phyloP scores from a whole-genome alignment of 1,284 basidiomycete genomes.

The Hemileia vastatrix region DNA sequence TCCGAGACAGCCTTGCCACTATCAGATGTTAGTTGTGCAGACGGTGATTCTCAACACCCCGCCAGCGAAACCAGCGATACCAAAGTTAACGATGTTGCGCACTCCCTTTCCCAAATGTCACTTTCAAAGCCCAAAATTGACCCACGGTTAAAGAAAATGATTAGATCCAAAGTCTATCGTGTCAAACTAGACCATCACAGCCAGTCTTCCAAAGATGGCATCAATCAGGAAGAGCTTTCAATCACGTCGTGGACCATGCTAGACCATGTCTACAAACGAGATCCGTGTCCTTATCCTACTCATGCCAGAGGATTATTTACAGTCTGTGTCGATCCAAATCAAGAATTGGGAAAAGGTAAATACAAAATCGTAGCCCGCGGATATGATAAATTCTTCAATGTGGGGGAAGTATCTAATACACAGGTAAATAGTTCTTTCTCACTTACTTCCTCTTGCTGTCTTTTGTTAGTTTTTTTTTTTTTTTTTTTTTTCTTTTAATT shows the following conservation, averaged over 20 bases:
- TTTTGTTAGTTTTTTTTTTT: neutral
- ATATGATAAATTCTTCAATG: slow-evolving; percentile 99
- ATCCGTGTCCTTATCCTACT: slow-evolving; percentile 82
- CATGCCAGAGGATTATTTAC: slow-evolving; percentile 81
- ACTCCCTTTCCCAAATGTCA: too few species aligned
- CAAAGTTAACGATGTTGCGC: too few species aligned
- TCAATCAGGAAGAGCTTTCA: too few species aligned
- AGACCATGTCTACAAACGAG: slow-evolving; percentile 79
- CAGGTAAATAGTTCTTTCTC: slow-evolving; percentile 58
- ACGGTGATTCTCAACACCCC: too few species aligned
- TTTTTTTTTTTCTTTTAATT: neutral
- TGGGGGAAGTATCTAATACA: slow-evolving; percentile 89
- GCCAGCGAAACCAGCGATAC: too few species aligned
- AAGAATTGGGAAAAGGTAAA: slow-evolving; percentile 32
- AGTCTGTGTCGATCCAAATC: slow-evolving; percentile 45
- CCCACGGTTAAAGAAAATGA: too few species aligned
- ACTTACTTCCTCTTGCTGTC: neutral
- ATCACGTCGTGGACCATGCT: slow-evolving; percentile 89
- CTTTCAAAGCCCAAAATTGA: too few species aligned
- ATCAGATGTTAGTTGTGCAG: too few species aligned
- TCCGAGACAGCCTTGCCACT: too few species aligned
- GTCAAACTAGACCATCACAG: too few species aligned
- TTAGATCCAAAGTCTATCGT: too few species aligned
- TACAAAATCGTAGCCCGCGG: slow-evolving; percentile 67
- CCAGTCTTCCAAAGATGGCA: too few species aligned